Base-by-base conservation (phyloP, 2,329 filamentous ascomycete genomes). In the Exophiala dermatitidis region DNA sequence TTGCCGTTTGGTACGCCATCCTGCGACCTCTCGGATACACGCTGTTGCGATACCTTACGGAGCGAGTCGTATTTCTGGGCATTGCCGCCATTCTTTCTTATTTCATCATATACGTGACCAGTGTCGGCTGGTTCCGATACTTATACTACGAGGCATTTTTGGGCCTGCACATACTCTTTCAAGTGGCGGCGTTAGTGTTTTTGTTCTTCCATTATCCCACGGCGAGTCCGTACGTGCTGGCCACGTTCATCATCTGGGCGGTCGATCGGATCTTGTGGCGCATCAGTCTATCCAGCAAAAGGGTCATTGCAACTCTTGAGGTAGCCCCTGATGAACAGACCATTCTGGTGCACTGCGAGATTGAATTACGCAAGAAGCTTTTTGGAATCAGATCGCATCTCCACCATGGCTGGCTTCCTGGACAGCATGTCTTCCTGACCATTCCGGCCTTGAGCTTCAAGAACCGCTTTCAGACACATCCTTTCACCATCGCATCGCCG, bases 71-170 rank as follows among this genome's bases (percentile, higher is more conserved):
- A 44, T 64, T 80, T 0, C 67, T 78, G 4, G 81, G 82, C 2
- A 61, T 83, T 10, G 71, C 72, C 0, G 76, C 82, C 0, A 78
- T 83, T 19, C 59, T 76, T 1, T 71, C 77, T 1, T 85, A 85
- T 60, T 76, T 84, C 62, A 53, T 78, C n/a, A 70, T 86, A 2
- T 85, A 79, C 65, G 71, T 83, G 48, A 83, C 80, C 0, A 82
- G 80, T 1, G 69, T 84, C 3, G 77, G 74, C 0, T 79, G 75
- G 60, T 80, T 85, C 61, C 74, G 82, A 5, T 72, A 77, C 60
- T 69, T 74, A 28, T 83, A 76, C 71, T 85, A 85, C 63, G 82
- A 85, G 67, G 50, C 81, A 0, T 85, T 85, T 60, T 69, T 85
- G 2, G 78, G 72, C 0, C 65, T 73, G 2, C 83, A 85, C 62